Percentiles rank a stretch among this genome's conserved stretches.
phyloP scores from a whole-genome alignment of 202 grass and related monocot species.

The Saccharum hybrid region DNA sequence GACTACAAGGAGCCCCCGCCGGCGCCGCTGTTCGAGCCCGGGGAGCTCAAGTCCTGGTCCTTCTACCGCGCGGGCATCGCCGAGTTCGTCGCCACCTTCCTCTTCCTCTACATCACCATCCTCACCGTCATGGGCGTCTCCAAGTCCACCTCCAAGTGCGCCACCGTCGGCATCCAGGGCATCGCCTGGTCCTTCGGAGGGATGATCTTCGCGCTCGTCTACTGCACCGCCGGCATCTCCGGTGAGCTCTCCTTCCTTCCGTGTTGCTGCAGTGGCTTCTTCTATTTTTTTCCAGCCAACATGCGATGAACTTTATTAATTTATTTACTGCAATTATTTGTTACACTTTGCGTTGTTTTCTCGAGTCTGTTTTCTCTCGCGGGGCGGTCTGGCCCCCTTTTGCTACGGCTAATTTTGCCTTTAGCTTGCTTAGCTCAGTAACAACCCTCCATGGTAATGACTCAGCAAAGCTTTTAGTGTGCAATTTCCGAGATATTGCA shows the following conservation, averaged over 20 bases:
- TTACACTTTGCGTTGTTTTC: slow-evolving; percentile 32
- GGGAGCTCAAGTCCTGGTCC: too few species aligned
- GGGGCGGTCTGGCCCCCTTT: not conserved
- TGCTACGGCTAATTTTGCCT: not conserved
- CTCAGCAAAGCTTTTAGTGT: not conserved
- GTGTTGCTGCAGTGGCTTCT: slow-evolving; percentile 11
- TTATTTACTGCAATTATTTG: not conserved
- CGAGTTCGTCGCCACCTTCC: too few species aligned
- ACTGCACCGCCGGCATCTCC: too few species aligned
- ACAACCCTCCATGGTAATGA: not conserved
- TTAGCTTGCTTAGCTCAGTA: slow-evolving; percentile 20
- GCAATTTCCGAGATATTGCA: slow-evolving; percentile 4
- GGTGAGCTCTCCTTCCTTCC: slow-evolving; percentile 16
- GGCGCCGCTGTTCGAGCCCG: too few species aligned
- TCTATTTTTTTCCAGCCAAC: not conserved
- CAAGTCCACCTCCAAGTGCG: too few species aligned
- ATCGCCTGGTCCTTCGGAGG: too few species aligned
- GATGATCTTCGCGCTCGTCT: too few species aligned
- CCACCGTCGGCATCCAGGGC: too few species aligned
- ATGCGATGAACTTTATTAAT: not conserved
- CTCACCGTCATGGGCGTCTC: too few species aligned
- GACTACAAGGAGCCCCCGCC: too few species aligned
- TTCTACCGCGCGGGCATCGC: too few species aligned
- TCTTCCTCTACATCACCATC: too few species aligned
- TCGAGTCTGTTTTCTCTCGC: not conserved